Percentiles rank a stretch among this genome's conserved stretches.
Evolutionary conservation across 2,329 filamentous ascomycete species (phyloP).

Genomic region (Pseudogymnoascus sp.): DNA sequence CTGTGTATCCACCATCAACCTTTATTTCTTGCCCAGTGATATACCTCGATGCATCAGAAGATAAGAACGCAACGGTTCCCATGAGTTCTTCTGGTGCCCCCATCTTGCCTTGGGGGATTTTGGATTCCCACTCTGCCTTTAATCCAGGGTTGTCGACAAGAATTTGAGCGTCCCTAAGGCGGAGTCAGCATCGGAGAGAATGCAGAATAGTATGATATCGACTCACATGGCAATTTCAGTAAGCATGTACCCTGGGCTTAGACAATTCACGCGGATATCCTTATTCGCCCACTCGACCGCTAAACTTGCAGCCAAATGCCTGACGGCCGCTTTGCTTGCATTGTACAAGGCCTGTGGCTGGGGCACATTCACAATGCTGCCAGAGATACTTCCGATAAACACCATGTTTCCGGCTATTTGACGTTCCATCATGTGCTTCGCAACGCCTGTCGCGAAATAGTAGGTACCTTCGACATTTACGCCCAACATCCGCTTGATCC

Average conservation of each 20-base stretch:
- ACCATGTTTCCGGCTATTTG: constrained; percentile 78
- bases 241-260: constrained; percentile 94
- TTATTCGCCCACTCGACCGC: constrained; percentile 90
- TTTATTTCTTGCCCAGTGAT: constrained; percentile 52
- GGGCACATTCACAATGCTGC: constrained; percentile 83
- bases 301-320: constrained; percentile 79
- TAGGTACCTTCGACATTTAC: constrained; percentile 94
- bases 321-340: constrained; percentile 83
- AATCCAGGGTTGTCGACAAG: constrained; percentile 88
- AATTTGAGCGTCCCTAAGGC: constrained; percentile 65
- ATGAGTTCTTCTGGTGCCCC: constrained; percentile 85
- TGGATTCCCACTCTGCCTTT: constrained; percentile 80
- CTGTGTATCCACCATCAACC: constrained; percentile 37
- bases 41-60: constrained; percentile 51
- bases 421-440: constrained; percentile 80
- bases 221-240: constrained; percentile 54
- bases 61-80: constrained; percentile 68
- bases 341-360: constrained; percentile 94
- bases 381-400: constrained; percentile 93
- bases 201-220: constrained; percentile 45
- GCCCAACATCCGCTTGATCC: constrained; percentile 87
- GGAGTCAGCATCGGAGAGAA: constrained; percentile 15
- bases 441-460: constrained; percentile 76
- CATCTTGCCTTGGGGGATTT: constrained; percentile 93
- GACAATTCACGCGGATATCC: constrained; percentile 89